Base-by-base conservation (phyloP, 1,284 basidiomycete species). In the Vanrija sp. region DNA sequence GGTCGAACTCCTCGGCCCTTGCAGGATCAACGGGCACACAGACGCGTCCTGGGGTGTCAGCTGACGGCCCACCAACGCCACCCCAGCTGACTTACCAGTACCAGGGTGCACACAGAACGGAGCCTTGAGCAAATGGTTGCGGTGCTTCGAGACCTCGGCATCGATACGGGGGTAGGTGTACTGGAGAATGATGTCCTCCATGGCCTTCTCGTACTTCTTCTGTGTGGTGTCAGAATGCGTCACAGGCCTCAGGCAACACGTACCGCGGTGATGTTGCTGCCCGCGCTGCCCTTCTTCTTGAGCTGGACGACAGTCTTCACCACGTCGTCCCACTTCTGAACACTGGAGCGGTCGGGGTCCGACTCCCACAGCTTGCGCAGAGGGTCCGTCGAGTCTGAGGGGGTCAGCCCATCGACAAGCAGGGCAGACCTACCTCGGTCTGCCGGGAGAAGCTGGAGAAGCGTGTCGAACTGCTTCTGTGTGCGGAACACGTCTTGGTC, bases 51-150 rank as follows among this genome's bases (percentile, higher is more conserved):
- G 58, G 16, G 12, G 31, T 16, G 45, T 53, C 45, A 53, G 51
- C 37, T 19, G 16, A 0, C 15, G 35, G 18, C 18, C 10, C 35
- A 14, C n/a, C 16, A 20, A n/a, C 19, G 7, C 20, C 35, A 10
- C 2, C 2, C 31, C 12, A 31, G 31, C 31, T 31, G 31, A 67
- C 72, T 54, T 22, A 75, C 78, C 78, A 2, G 96, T 98, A 58
- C 91, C 91, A 0, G 96, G 95, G 75, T 99, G 95, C 0, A 98
- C 81, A 69, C 93, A 96, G 75, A 99, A 98, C 0, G 96, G 96
- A 23, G 91, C 87, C 75, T 99, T 99, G 58, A 99, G 84, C 78
- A 99, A 82, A 78, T 99, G 96, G 77, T 98, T 98, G 53, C 93
- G 83, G 68, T 95, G 91, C 69, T 98, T 96, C 2, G 93, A 94